Base-by-base conservation (phyloP, 2,329 filamentous ascomycete species). In the Clonostachys rosea region DNA sequence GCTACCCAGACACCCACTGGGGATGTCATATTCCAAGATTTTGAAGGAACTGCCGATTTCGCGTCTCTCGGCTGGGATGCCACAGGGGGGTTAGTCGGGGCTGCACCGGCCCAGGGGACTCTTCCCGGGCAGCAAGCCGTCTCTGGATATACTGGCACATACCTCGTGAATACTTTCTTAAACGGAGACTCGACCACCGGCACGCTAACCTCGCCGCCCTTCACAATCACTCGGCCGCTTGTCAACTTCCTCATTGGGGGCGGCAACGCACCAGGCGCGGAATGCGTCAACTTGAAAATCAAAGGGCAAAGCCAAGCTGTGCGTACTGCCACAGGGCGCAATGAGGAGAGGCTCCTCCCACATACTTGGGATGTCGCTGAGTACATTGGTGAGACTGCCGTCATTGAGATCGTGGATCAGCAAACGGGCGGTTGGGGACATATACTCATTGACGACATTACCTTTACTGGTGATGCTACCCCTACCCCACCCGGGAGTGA, bases 141-240 rank as follows among this genome's bases (percentile, higher is more conserved):
- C 34, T 36, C 34, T 36, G 34, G 34, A 36, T 36, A 36, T 36
- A 36, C 34, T 36, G 34, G 34, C 34, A 36, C 34, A n/a, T n/a
- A n/a, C 34, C 34, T 36, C 34, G 34, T 36, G 34, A 36, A 36
- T 36, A 36, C 34, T 36, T 36, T 36, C 34, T n/a, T 36, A 36
- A 36, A 36, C 34, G 34, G 34, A 36, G 34, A 36, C 5, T 36
- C 42, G 42, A 43, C 42, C 12, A 43, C 42, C 6, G 42, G 42
- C n/a, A 43, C 24, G n/a, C 42, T 43, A 13, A 24, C 24, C 42
- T 43, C 42, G 42, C 42, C 42, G n/a, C n/a, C 42, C 42, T 43
- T 43, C 42, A 43, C 42, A 18, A 43, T 43, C 42, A 43, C 42
- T 4, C 34, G 34, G 34, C 34, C 34, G 34, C 34, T 36, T n/a